Percentiles rank a stretch among this genome's conserved stretches.
phyloP scores from a whole-genome alignment of 306 rosid species.

The Medicago ruthenica region DNA sequence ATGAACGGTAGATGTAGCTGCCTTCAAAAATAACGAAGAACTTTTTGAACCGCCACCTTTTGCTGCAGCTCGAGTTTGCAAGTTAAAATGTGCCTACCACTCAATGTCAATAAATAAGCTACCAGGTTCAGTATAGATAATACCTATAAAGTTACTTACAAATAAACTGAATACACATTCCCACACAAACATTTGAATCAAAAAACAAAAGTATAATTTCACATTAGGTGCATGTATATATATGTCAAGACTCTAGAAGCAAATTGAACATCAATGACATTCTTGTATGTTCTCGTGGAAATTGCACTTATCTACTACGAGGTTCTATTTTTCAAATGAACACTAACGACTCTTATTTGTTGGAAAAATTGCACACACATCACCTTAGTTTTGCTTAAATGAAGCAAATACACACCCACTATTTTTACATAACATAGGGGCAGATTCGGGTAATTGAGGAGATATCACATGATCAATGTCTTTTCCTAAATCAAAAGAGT shows the following conservation, averaged over 20 bases:
- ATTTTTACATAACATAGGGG: background rate
- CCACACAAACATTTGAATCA: background rate
- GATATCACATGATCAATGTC: background rate
- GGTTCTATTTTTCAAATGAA: background rate
- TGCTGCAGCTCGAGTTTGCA: slow-evolving; percentile 63
- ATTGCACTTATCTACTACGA: background rate
- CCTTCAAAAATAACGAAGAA: slow-evolving; percentile 84
- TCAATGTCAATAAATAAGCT: slow-evolving; percentile 41
- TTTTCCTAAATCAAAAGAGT: too few species aligned
- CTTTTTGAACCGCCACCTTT: slow-evolving; percentile 74
- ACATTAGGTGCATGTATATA: slow-evolving; percentile 3
- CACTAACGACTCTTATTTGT: background rate
- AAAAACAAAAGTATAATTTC: slow-evolving; percentile 19
- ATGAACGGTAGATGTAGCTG: slow-evolving; percentile 86
- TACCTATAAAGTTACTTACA: slow-evolving; percentile 3
- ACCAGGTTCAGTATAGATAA: slow-evolving; percentile 35
- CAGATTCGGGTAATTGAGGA: background rate
- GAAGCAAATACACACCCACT: background rate
- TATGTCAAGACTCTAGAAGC: slow-evolving; percentile 1
- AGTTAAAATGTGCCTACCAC: slow-evolving; percentile 75
- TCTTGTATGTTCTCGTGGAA: background rate
- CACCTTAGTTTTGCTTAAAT: background rate
- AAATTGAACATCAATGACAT: slow-evolving; percentile 27
- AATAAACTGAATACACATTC: slow-evolving; percentile 25
- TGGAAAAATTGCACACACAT: background rate